Conservation (phyloP, 345 rosid genomes). For the Tarenaya hassleriana region DNA sequence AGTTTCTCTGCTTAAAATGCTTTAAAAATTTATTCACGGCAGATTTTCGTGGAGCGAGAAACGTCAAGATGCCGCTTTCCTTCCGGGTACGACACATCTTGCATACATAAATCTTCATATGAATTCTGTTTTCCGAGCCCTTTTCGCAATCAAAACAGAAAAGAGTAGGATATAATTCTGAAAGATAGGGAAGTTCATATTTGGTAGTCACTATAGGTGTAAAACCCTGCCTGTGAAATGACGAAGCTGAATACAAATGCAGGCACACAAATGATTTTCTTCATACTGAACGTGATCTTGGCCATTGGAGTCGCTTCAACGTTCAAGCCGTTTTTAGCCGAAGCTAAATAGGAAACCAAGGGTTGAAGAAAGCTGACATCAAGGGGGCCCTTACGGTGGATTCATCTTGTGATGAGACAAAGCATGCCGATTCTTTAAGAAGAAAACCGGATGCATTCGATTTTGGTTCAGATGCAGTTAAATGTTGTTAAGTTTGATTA, state of each 20-base stretch:
- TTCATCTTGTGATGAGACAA: no score
- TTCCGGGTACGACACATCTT: conserved; percentile 32
- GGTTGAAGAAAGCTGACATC: background rate
- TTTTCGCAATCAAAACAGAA: background rate
- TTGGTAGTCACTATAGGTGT: no score
- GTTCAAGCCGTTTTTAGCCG: conserved; percentile 64
- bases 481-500: no score
- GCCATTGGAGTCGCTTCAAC: conserved; percentile 53
- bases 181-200: no score
- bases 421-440: no score
- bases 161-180: no score
- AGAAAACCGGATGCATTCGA: no score
- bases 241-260: conserved; percentile 26
- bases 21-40: conserved; percentile 2
- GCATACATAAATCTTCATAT: background rate
- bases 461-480: no score
- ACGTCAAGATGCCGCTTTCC: conserved; percentile 35
- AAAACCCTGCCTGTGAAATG: no score
- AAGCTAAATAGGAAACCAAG: background rate
- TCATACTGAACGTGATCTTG: conserved; percentile 45
- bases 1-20: background rate
- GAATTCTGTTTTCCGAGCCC: no score
- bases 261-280: conserved; percentile 71
- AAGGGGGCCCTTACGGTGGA: no score
- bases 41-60: conserved; percentile 45